Evolutionary conservation across 768 basidiomycete genomes (phyloP), one percentile per base, ranked within the genome.

Genomic region (Mycena maculata): DNA sequence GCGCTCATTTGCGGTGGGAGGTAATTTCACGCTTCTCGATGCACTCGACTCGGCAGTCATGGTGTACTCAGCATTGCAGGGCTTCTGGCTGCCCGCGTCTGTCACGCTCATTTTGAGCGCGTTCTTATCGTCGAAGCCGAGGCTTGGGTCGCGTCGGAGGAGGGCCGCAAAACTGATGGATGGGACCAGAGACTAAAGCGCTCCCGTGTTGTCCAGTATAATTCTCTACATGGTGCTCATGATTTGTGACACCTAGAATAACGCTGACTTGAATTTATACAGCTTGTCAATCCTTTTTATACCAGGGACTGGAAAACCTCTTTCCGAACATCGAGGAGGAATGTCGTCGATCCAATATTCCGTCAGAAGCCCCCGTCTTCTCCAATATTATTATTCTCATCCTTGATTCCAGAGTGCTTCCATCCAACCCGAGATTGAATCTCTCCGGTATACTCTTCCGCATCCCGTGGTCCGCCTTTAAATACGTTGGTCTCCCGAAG

Each of bases 81-180:
- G 1, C 61, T 80, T 8, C 52, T 76, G 13, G 62, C 78, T 10
- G 78, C 78, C 2, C 69, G 76, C 8, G 68, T 78, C 23, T 79
- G 77, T 53, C 71, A 76, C 22, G 73, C 75, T 56, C 77, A 78
- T 50, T 80, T 79, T 60, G 73, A 77, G 39, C 52, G 65, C 4
- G 77, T 80, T 33, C 31, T 79, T 13, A 69, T 80, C 36, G 63
- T 80, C 41, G 79, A 80, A 44, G 64, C 78, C 12, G 79, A 80
- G 47, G 60, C 55, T n/a, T 77, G 75, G 74, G 22, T 74, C 3
- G 65, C 69, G 5, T 60, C 70, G 0, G 60, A 72, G 27, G 72
- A 74, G 31, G 74, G 70, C 23, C 42, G 72, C 30, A 38, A 45
- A 28, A 39, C 61, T 9, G 60, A 74, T 22, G 61, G 60, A 42